phyloP scores from a whole-genome alignment of 306 rosid genomes.

The Quercus robur region DNA sequence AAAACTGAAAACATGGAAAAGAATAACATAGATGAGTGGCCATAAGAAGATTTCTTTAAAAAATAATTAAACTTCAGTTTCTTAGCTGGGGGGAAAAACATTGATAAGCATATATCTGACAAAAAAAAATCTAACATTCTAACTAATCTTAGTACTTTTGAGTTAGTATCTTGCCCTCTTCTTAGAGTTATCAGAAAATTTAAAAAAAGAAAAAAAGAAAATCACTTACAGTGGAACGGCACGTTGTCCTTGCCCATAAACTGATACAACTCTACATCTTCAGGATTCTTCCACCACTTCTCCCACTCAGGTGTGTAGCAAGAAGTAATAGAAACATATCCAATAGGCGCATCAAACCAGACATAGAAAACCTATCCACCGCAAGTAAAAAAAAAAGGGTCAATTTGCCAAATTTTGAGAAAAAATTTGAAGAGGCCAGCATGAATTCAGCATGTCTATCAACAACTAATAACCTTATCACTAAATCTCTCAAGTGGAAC shows the following conservation, averaged over 20 bases:
- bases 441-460: background rate
- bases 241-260: conserved; percentile 99
- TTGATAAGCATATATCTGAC: background rate
- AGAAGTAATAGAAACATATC: conserved; percentile 87
- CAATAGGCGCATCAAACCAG: conserved; percentile 98
- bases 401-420: background rate
- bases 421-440: background rate
- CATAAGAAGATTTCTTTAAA: background rate
- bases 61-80: background rate
- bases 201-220: no score
- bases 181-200: background rate
- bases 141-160: background rate
- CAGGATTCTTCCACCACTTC: conserved; percentile 97
- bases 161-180: background rate
- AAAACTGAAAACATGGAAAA: background rate
- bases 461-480: conserved; percentile 57
- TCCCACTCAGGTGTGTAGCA: conserved; percentile 94
- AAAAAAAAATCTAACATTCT: background rate
- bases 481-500: conserved; percentile 87
- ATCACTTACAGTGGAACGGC: conserved; percentile 87
- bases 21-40: no score
- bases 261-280: conserved; percentile 86
- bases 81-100: background rate
- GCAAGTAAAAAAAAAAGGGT: background rate
- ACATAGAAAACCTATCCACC: conserved; percentile 84